A percentile compares a stretch with the other conserved stretches of the same genome.
Conservation (phyloP, 2,329 filamentous ascomycete species). For the Cytospora chrysosperma region DNA sequence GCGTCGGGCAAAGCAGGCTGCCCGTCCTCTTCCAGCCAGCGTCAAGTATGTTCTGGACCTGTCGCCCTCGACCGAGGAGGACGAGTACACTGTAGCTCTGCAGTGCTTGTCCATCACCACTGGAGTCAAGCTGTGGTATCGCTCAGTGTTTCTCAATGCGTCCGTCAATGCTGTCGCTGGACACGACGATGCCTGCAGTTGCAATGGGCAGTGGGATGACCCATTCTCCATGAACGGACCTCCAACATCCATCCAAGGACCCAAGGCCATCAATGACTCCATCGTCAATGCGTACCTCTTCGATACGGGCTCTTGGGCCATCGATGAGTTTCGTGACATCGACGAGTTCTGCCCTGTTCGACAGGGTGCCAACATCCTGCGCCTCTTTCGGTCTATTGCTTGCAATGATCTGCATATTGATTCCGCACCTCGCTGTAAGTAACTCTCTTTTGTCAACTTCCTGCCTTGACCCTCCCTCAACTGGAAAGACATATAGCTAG, state of each 20-base stretch:
- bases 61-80: constrained; percentile 18
- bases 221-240: constrained; percentile 3
- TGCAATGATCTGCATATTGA: constrained; percentile 56
- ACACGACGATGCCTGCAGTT: constrained; percentile 22
- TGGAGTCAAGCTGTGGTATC: constrained; percentile 22
- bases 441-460: background rate
- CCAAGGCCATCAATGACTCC: background rate
- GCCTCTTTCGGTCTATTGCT: constrained; percentile 59
- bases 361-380: constrained; percentile 62
- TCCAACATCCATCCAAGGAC: background rate
- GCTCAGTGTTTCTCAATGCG: constrained; percentile 6
- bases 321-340: constrained; percentile 37
- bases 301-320: constrained; percentile 23
- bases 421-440: constrained; percentile 55
- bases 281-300: background rate
- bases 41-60: constrained; percentile 20
- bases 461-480: background rate
- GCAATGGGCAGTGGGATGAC: background rate
- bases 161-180: constrained; percentile 7
- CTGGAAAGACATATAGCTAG: background rate
- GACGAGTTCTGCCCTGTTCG: constrained; percentile 64
- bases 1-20: constrained; percentile 7
- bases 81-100: constrained; percentile 16
- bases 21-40: constrained; percentile 1
- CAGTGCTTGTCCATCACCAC: constrained; percentile 10